Evolutionary conservation across 1,139 yeast genomes (phyloP).

Genomic region (Yamadazyma epiphylla): DNA sequence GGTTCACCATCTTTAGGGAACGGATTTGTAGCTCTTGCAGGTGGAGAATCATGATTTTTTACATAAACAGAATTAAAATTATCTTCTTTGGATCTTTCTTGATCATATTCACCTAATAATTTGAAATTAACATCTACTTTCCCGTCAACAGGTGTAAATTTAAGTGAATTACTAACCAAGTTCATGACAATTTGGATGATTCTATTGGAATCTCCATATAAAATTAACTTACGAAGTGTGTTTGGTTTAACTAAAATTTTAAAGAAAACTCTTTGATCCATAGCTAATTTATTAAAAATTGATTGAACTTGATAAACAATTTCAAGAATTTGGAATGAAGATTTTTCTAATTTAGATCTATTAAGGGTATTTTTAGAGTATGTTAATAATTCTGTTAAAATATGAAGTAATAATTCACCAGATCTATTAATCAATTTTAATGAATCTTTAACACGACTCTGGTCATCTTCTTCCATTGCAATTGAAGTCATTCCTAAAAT

Average conservation of each 20-base stretch:
- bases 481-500: conserved; percentile 94
- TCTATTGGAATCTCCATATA: conserved; percentile 83
- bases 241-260: conserved; percentile 59
- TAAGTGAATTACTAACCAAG: conserved; percentile 78
- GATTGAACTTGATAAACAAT: conserved; percentile 82
- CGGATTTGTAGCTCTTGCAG: background rate
- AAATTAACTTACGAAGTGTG: conserved; percentile 53
- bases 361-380: conserved; percentile 89
- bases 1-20: conserved; percentile 1
- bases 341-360: conserved; percentile 76
- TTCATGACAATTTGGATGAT: conserved; percentile 87
- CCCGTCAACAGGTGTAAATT: conserved; percentile 88
- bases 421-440: conserved; percentile 78
- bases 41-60: background rate
- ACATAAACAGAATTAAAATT: conserved; percentile 29
- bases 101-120: conserved; percentile 71
- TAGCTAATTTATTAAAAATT: conserved; percentile 81
- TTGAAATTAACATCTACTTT: conserved; percentile 65
- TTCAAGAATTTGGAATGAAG: conserved; percentile 70
- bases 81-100: conserved; percentile 27
- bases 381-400: conserved; percentile 82
- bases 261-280: conserved; percentile 68
- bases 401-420: conserved; percentile 82
- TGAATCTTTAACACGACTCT: conserved; percentile 56
- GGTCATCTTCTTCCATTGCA: conserved; percentile 80